Base-by-base conservation (phyloP, 176 grass and related monocot genomes). In the Juncus effusus region DNA sequence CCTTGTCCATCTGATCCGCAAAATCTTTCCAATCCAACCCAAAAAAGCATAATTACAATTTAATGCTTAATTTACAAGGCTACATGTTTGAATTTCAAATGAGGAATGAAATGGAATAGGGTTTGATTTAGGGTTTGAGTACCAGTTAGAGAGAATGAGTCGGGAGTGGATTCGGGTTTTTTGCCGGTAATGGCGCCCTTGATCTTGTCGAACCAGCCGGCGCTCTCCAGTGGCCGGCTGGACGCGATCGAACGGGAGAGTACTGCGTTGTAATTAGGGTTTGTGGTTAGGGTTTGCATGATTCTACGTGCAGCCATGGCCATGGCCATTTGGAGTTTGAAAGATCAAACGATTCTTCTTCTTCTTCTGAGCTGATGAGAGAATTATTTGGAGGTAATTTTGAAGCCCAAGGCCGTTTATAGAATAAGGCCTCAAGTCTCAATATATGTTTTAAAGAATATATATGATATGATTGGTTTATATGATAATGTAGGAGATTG, bases 141-240 rank as follows among this genome's bases (percentile, higher is more conserved):
- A 92, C 88, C 63, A 53, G 72, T 60, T 49, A 96, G 93, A 13
- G 88, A 83, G 71, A 96, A 91, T 59, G 74, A 79, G 15, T 64
- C 54, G 1, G 81, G 37, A 38, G 65, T 51, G 66, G 45, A 45
- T 77, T 83, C 83, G 13, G 78, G 41, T 77, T 76, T 85, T 70
- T 77, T 83, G 56, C 88, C 88, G 60, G 93, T 97, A 75, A 97
- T 68, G 67, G 82, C 86, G 77, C 70, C 63, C 80, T 96, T 96
- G 54, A 96, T 86, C 85, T 96, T 96, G 77, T 89, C 85, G 55
- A 96, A 80, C 93, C 85, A 96, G 51, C 88, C 93, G 49, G 81
- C 12, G 72, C 87, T 88, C 36, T 82, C 77, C 39, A 86, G 84
- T 54, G 79, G 85, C n/a, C 74, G 73, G 69, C 79, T 83, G 42